Percentiles rank a stretch among this genome's conserved stretches.
Evolutionary conservation across 2,329 filamentous ascomycete genomes (phyloP).

Genomic region (Arthrobotrys musiformis): DNA sequence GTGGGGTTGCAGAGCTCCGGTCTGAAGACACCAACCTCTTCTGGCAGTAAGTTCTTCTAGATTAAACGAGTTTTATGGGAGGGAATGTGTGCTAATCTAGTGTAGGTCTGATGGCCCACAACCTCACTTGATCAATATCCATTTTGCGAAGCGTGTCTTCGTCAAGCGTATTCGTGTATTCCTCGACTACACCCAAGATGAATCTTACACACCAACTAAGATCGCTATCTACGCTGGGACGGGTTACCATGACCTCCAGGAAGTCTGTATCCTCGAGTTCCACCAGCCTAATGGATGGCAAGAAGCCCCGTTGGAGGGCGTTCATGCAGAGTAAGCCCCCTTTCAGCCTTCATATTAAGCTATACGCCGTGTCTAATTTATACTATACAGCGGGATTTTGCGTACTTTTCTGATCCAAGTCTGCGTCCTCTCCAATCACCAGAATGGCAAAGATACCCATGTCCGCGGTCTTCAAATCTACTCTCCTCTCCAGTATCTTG

Average conservation of each 20-base stretch:
- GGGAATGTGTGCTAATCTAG: slow-evolving; percentile 5
- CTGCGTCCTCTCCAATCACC: slow-evolving; percentile 92
- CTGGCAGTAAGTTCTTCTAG: slow-evolving; percentile 74
- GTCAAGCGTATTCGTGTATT: slow-evolving; percentile 83
- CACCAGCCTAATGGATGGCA: slow-evolving; percentile 88
- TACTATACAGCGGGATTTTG: slow-evolving; percentile 68
- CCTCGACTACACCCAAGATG: slow-evolving; percentile 90
- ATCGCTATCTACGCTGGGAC: slow-evolving; percentile 90
- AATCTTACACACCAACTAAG: slow-evolving; percentile 95
- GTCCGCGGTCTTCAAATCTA: slow-evolving; percentile 91
- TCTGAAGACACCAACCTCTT: slow-evolving; percentile 77
- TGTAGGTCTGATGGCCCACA: slow-evolving; percentile 81
- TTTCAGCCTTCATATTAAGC: neutral
- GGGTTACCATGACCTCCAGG: slow-evolving; percentile 88
- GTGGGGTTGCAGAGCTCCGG: slow-evolving; percentile 79
- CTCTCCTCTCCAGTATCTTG: slow-evolving; percentile 40
- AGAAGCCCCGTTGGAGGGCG: slow-evolving; percentile 77
- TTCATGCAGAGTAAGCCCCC: slow-evolving; percentile 63
- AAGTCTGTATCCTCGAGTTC: slow-evolving; percentile 83
- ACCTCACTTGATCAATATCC: slow-evolving; percentile 82
- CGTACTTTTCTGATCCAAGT: slow-evolving; percentile 91
- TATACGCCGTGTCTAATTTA: neutral
- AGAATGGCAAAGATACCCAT: slow-evolving; percentile 99
- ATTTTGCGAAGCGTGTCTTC: slow-evolving; percentile 84
- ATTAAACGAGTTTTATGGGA: neutral